phyloP scores from a whole-genome alignment of 1,284 basidiomycete species.

The Trametes pubescens region DNA sequence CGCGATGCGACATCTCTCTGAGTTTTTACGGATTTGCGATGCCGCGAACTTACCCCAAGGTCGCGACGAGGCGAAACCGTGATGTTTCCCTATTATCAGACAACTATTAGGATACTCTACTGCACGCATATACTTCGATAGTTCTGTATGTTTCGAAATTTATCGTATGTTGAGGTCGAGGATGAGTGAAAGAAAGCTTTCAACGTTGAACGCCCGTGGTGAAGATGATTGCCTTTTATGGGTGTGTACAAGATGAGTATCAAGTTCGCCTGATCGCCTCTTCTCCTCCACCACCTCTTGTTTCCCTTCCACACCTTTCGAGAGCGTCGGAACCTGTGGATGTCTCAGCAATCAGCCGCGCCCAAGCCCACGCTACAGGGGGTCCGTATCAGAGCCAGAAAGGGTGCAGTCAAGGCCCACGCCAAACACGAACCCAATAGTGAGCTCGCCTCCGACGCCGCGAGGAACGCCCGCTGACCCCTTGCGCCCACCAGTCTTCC shows the following conservation, averaged over 20 bases:
- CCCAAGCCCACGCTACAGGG: conserved; percentile 88
- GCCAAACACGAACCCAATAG: conserved; percentile 89
- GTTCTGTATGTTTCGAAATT: not conserved
- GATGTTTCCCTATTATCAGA: too few species aligned
- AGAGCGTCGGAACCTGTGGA: conserved; percentile 60
- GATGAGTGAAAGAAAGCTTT: not conserved
- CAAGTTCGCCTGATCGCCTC: conserved; percentile 18
- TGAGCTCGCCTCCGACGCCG: conserved; percentile 41
- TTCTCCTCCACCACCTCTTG: conserved; percentile 17
- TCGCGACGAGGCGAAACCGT: not conserved
- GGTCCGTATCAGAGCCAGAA: conserved; percentile 88
- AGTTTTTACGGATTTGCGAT: conserved; percentile 50
- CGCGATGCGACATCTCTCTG: conserved; percentile 38
- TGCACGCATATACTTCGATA: not conserved
- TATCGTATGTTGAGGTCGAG: not conserved
- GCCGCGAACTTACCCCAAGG: conserved; percentile 39
- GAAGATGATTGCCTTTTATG: conserved; percentile 24
- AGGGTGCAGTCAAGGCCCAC: conserved; percentile 86
- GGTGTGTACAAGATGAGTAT: conserved; percentile 23
- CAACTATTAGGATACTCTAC: not conserved
- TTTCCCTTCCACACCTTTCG: conserved; percentile 43
- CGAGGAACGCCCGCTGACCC: conserved; percentile 5
- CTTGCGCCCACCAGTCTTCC: conserved; percentile 73
- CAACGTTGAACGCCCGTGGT: conserved; percentile 7
- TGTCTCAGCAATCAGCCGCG: conserved; percentile 85